Base-by-base conservation (phyloP, 345 rosid genomes). In the Excoecaria agallocha region DNA sequence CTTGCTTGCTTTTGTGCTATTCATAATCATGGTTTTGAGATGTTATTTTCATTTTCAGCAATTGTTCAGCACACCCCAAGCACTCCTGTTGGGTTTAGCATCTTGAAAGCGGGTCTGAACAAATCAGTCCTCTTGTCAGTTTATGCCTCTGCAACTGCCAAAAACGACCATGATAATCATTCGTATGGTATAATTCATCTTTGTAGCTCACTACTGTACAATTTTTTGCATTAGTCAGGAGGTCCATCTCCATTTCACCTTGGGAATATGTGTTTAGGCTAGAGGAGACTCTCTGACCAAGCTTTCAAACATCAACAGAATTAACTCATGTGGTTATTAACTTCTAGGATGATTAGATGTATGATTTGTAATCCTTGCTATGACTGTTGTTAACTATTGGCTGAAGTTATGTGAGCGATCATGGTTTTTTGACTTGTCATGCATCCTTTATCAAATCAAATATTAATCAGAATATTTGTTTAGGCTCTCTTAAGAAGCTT, bases 91-190 rank as follows among this genome's bases (percentile, higher is more conserved):
- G 98, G 98, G 75, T 94, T 94, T 85, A 84, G 98, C 84, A 93
- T 94, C 79, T 83, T 94, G 85, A 89, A 88, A 89, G 98, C 98
- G 74, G 98, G 98, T 81, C 92, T 94, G 81, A 94, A 82, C 85
- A 94, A 94, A 84, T 94, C 98, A 68, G 98, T 94, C 73, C 91
- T 94, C 81, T 81, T 92, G 86, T 92, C 98, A 8, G 97, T 92
- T 80, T 94, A 87, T 82, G 82, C 96, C 20, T 85, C 95, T 60
- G 78, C 88, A 74, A 78, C 84, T 20, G 77, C 84, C 82, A 88
- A 79, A 74, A 68, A 78, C 46, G 66, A 81, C 71, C 89, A 75
- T 58, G 91, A 83, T 76, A 79, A 82, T 65, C 81, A 87, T 81
- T 89, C 94, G 79, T 88, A 88, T 81, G 99, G 99, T 95, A 94